Conservation (phyloP, 2,329 filamentous ascomycete genomes). For the Pseudocercospora pini-densiflorae region DNA sequence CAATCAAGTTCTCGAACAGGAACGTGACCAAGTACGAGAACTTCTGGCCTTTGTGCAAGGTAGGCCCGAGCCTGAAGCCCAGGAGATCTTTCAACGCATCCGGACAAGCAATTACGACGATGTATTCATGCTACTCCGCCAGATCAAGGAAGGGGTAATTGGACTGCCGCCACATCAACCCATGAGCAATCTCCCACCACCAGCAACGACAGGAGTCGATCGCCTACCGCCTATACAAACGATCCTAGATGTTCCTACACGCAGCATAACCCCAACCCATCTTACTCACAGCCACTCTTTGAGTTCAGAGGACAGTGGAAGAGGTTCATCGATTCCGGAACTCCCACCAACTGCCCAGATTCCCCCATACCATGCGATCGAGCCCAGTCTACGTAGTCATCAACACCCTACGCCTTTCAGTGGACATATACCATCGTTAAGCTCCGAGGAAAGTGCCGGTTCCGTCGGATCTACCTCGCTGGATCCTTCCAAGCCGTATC, state of each 20-base stretch:
- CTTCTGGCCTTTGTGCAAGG: conserved; percentile 34
- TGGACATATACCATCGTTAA: conserved; percentile 15
- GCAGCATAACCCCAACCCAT: conserved; percentile 15
- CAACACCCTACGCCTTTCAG: background rate
- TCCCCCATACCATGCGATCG: conserved; percentile 4
- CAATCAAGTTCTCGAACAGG: conserved; percentile 37
- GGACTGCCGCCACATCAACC: conserved; percentile 18
- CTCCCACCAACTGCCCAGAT: background rate
- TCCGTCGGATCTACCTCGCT: conserved; percentile 26
- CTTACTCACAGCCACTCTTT: conserved; percentile 28
- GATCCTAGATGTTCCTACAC: conserved; percentile 26
- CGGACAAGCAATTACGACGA: conserved; percentile 30
- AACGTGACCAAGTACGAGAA: conserved; percentile 37
- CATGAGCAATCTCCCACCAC: conserved; percentile 9
- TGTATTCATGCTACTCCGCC: conserved; percentile 30
- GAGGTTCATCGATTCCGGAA: conserved; percentile 21
- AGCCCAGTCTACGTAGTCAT: conserved; percentile 11
- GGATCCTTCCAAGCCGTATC: conserved; percentile 23
- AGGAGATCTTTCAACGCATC: conserved; percentile 37
- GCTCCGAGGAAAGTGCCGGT: conserved; percentile 28
- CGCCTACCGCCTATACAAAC: conserved; percentile 30
- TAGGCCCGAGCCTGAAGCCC: conserved; percentile 35
- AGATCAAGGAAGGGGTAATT: conserved; percentile 23
- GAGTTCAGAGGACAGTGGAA: conserved; percentile 30
- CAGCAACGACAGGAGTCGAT: conserved; percentile 19